These are phyloP conservation scores for Polyporus tsugae DNA, from an alignment of 1,284 basidiomycete species.

Conservation along the genomic window DNA sequence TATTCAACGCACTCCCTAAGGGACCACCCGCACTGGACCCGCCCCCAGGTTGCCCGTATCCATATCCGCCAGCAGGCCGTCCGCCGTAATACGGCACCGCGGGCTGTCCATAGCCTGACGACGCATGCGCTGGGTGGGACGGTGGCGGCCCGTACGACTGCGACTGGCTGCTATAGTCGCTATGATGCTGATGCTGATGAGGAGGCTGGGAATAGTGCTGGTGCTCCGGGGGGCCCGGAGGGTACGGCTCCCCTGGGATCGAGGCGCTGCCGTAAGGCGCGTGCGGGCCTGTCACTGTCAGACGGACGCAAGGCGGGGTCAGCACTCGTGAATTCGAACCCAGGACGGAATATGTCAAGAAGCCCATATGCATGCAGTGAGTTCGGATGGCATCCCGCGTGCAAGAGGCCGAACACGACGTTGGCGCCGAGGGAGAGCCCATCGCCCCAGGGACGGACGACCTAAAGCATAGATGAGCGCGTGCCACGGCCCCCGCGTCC, in stretches of 20 bases:
- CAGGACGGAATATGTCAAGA: slow-evolving; percentile 7
- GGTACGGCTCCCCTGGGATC: slow-evolving; percentile 20
- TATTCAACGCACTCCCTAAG: slow-evolving; percentile 31
- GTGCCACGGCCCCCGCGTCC: neutral
- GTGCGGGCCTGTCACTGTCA: slow-evolving; percentile 8
- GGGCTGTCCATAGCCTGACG: slow-evolving; percentile 5
- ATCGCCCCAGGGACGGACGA: neutral
- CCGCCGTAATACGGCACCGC: neutral
- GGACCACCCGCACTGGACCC: slow-evolving; percentile 25
- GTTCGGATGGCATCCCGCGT: neutral
- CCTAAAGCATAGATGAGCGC: neutral
- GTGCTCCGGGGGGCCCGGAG: slow-evolving; percentile 19
- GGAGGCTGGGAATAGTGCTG: neutral
- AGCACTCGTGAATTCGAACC: neutral
- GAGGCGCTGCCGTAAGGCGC: slow-evolving; percentile 30
- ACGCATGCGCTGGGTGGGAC: slow-evolving; percentile 19
- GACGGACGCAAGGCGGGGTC: neutral
- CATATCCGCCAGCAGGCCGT: neutral
- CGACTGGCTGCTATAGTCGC: neutral
- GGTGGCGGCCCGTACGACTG: slow-evolving; percentile 17
- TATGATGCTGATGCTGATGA: neutral
- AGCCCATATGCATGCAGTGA: neutral
- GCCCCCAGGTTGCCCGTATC: neutral
- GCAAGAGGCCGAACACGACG: neutral
- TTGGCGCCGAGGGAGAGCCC: neutral